Conservation (phyloP, 306 rosid species). For the Prunus mira region DNA sequence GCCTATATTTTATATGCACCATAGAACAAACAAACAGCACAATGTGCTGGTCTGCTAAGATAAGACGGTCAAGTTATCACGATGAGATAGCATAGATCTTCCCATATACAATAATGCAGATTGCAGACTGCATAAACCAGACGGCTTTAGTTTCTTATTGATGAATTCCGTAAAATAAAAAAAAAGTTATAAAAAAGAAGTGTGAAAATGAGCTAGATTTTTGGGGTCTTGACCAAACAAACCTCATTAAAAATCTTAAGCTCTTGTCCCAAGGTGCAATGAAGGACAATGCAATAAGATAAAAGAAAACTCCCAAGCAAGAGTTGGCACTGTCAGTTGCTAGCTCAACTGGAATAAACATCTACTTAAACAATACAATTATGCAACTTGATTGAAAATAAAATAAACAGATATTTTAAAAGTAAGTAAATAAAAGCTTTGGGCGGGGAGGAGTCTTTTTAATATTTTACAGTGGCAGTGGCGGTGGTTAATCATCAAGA, state of each 20-base stretch:
- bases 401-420: neutral
- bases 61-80: conserved; percentile 39
- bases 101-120: conserved; percentile 26
- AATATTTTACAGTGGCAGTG: conserved; percentile 53
- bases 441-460: conserved; percentile 21
- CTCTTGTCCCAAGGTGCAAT: conserved; percentile 51
- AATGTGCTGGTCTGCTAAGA: conserved; percentile 20
- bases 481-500: conserved; percentile 97
- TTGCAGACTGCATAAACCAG: conserved; percentile 35
- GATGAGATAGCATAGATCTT: conserved; percentile 18
- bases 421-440: conserved; percentile 17
- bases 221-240: conserved; percentile 60
- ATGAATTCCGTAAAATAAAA: conserved; percentile 2
- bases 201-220: conserved; percentile 46
- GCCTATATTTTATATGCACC: neutral
- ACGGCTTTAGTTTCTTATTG: conserved; percentile 26
- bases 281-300: conserved; percentile 57
- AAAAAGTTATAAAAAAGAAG: conserved; percentile 1
- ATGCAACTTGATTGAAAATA: conserved; percentile 16
- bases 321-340: conserved; percentile 85
- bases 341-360: conserved; percentile 54
- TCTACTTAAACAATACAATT: conserved; percentile 27
- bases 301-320: conserved; percentile 35
- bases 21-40: neutral
- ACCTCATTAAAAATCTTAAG: conserved; percentile 42